Base-by-base conservation (phyloP, 257 asterid genomes). In the Coffea eugenioides region DNA sequence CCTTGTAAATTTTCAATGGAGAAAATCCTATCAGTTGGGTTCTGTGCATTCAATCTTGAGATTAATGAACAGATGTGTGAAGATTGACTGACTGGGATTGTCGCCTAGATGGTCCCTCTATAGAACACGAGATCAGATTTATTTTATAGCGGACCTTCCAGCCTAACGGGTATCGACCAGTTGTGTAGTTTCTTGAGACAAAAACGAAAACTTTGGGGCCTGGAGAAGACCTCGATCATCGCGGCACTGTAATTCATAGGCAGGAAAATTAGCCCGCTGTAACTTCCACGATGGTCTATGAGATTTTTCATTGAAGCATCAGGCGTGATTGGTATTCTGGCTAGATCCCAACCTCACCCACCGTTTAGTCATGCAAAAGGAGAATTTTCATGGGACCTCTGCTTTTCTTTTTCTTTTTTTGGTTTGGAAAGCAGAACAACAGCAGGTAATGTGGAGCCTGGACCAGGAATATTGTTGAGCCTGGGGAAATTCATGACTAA, bases 361-460 rank as follows among this genome's bases (percentile, higher is more conserved):
- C 46, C 34, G 71, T 15, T 65, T 27, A 12, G 68, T 62, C 34
- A n/a, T 64, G 9, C 11, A 6, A 16, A 8, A 27, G 6, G 39
- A 64, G 16, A 64, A n/a, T 64, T 64, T n/a, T 25, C 69, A 27
- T n/a, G 69, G 69, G 69, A 25, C 69, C 69, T 64, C 69, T n/a
- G 39, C 69, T 23, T 64, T 64, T 64, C n/a, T 6, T 31, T 31
- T 10, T 25, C 23, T 10, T 64, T 61, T 61, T 7, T 4, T 4
- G 14, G 69, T 64, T 64, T 2, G 16, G 25, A 64, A 64, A 64
- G 69, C 41, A 64, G 16, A 62, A 25, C 3, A 25, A 64, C 18
- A 64, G 12, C 69, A 64, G 20, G 27, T 64, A n/a, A 11, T 64
- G 39, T 25, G 69, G 69, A 27, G 69, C 69, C 69, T 64, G 69